These are phyloP conservation scores for Pichia sp. DNA, from an alignment of 1,139 yeast genomes.

Conservation along the genomic window DNA sequence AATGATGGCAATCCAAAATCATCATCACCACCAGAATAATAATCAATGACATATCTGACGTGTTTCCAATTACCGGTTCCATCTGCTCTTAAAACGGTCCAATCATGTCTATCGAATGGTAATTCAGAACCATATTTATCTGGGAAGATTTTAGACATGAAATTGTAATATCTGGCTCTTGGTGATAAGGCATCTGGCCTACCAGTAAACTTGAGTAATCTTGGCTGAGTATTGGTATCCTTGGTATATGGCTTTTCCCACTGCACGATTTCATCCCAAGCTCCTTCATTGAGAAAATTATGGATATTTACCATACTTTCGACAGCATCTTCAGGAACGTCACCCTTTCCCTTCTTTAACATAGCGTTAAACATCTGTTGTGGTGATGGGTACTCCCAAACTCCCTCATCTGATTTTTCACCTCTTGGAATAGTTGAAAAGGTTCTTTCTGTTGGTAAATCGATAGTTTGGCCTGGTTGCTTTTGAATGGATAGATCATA, in stretches of 20 bases:
- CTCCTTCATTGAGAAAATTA: conserved; percentile 93
- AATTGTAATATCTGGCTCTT: conserved; percentile 67
- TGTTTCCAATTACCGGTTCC: conserved; percentile 41
- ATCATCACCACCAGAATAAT: conserved; percentile 85
- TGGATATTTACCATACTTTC: conserved; percentile 97
- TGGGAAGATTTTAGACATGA: conserved; percentile 66
- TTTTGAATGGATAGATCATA: conserved; percentile 51
- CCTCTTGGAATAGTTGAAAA: conserved; percentile 87
- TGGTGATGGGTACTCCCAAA: conserved; percentile 99
- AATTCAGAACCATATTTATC: conserved; percentile 63
- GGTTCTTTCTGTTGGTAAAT: conserved; percentile 76
- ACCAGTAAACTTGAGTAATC: conserved; percentile 83
- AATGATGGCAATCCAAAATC: conserved; percentile 88
- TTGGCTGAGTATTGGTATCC: conserved; percentile 51
- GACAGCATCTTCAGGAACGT: conserved; percentile 89
- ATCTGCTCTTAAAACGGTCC: conserved; percentile 79
- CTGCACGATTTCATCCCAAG: conserved; percentile 87
- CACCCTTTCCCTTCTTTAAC: conserved; percentile 87
- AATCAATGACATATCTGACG: conserved; percentile 90
- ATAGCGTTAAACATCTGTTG: conserved; percentile 98
- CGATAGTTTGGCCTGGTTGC: conserved; percentile 75
- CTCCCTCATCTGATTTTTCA: conserved; percentile 49
- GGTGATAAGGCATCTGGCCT: conserved; percentile 85
- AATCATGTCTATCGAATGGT: conserved; percentile 97
- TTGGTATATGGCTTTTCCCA: conserved; percentile 71